These are phyloP conservation scores for Margaritispora aquatica DNA, from an alignment of 495 filamentous ascomycete genomes.

Conservation along the genomic window DNA sequence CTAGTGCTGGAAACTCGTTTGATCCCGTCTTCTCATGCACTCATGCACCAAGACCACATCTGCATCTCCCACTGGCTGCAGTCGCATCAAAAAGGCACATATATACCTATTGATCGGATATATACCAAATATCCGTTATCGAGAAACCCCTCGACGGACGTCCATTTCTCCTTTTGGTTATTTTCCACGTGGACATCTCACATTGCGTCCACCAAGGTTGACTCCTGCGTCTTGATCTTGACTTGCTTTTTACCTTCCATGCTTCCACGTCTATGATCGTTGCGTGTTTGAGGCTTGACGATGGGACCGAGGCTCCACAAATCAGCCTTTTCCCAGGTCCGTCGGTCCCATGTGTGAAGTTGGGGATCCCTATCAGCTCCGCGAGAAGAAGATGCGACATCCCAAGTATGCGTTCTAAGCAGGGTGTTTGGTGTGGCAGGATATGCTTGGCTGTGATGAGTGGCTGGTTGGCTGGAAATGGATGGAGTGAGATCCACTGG, in stretches of 20 bases:
- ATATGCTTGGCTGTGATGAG: neutral
- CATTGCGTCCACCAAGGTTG: no score
- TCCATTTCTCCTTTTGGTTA: neutral
- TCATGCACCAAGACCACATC: neutral
- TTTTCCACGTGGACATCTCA: neutral
- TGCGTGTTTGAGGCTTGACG: neutral
- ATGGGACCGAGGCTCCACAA: neutral
- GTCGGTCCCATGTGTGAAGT: neutral
- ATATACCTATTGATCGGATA: no score
- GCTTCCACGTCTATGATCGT: no score
- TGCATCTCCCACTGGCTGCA: neutral
- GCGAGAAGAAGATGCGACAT: neutral
- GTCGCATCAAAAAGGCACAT: neutral
- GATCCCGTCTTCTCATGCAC: neutral
- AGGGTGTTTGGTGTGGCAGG: neutral
- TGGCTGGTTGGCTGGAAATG: no score
- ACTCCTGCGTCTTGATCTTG: no score
- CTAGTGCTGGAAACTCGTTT: neutral
- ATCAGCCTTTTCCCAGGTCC: neutral
- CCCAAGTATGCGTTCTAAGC: neutral
- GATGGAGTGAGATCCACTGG: neutral
- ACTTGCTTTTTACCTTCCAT: no score
- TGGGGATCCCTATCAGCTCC: neutral
- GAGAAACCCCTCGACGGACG: neutral
- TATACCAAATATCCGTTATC: neutral